Base-by-base conservation (phyloP, 2,329 filamentous ascomycete genomes). In the Stenocarpella maydis region DNA sequence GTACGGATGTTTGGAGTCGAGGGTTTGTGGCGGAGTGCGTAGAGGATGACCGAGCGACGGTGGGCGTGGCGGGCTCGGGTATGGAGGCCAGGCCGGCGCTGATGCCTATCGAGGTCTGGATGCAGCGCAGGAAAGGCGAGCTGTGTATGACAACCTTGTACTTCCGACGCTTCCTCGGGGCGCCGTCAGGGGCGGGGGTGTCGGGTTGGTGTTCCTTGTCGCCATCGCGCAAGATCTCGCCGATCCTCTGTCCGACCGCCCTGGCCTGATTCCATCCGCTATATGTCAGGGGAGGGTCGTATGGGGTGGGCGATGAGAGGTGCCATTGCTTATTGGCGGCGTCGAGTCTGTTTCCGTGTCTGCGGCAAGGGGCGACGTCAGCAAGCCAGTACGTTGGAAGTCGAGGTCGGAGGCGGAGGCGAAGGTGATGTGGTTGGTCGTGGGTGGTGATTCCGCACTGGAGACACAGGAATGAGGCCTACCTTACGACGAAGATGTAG, bases 251-350 rank as follows among this genome's bases (percentile, higher is more conserved):
- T 19, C 96, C 96, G 28, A 98, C 87, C 6, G 91, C 89, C 74
- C 92, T 90, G 66, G 92, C 91, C 80, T 98, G 96, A 17, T 91
- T 88, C 92, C 96, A 98, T 73, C 96, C 96, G 74, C 93, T 93
- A 78, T 98, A 98, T 3, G 95, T 97, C 69, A 99, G 86, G 61
- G 96, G 96, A 73, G 96, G 93, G 74, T 99, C 95, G 84, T 98
- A 99, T 2, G 96, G 96, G 7, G 94, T 95, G 1, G 95, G 92
- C 7, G 96, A 97, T 37, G 92, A 92, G 67, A 97, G 87, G 80
- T 98, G 94, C 96, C 96, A 99, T 79, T 93, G 90, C 78, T 95
- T 94, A 85, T 99, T 95, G 72, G 95, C 94, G 68, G 94, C 94
- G 80, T 99, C 96, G 69, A 99, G 91, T 74, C 96, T 92, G 75